Conservation (phyloP, 768 basidiomycete species). For the Mycena indigotica region DNA sequence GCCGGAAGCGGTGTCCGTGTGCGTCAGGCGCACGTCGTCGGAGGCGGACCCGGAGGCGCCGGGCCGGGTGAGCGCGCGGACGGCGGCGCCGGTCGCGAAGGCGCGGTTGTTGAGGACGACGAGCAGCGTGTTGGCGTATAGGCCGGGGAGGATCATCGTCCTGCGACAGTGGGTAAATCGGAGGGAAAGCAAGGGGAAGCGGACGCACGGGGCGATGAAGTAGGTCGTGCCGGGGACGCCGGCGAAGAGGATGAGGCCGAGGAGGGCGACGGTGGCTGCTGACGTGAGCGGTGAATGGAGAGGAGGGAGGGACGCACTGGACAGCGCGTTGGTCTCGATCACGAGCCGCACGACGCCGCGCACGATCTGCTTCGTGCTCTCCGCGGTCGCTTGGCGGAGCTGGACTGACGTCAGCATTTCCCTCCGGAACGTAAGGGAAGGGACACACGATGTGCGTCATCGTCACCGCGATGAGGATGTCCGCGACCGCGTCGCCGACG, state of each 20-base stretch:
- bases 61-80: background rate
- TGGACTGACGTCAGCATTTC: background rate
- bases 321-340: conserved; percentile 22
- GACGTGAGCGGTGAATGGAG: background rate
- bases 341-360: conserved; percentile 14
- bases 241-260: background rate
- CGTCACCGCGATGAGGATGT: conserved; percentile 13
- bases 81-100: background rate
- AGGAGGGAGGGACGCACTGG: conserved; percentile 6
- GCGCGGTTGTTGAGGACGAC: background rate
- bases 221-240: background rate
- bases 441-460: conserved; percentile 13
- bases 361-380: conserved; percentile 2
- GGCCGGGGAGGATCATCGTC: background rate
- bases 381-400: background rate
- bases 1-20: background rate
- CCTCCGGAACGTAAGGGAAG: background rate
- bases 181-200: background rate
- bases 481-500: conserved; percentile 15
- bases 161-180: background rate
- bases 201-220: background rate
- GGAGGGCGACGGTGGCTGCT: background rate
- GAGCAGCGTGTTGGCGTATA: background rate
- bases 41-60: background rate
- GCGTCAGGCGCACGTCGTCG: background rate